These are phyloP conservation scores for Mariannaea elegans DNA, from an alignment of 2,329 filamentous ascomycete genomes.

Conservation along the genomic window DNA sequence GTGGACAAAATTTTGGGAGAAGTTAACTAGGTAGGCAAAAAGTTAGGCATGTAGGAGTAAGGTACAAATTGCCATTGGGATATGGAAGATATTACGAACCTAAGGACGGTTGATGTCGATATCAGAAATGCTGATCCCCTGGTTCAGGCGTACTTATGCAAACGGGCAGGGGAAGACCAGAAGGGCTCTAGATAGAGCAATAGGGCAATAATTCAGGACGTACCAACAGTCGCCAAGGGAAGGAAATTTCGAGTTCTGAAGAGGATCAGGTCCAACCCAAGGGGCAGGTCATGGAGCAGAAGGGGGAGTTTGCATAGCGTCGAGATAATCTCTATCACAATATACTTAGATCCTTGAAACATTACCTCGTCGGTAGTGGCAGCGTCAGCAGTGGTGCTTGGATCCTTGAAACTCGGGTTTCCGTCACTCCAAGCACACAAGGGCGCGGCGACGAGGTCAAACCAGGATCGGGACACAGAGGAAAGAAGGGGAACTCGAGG, in stretches of 20 bases:
- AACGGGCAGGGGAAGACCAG: constrained; percentile 13
- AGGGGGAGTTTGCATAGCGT: constrained; percentile 30
- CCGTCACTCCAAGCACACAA: constrained; percentile 25
- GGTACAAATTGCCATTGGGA: no score
- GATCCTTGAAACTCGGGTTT: constrained; percentile 21
- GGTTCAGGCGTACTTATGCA: constrained; percentile 22
- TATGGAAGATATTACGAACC: no score
- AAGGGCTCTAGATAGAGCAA: constrained; percentile 18
- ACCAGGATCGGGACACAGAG: constrained; percentile 24
- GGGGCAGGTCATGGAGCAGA: constrained; percentile 26
- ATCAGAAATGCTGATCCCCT: constrained; percentile 14
- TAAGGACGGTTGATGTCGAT: no score
- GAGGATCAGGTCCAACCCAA: constrained; percentile 31
- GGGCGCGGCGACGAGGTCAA: constrained; percentile 38
- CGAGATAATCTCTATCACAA: constrained; percentile 36
- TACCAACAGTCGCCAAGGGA: constrained; percentile 33
- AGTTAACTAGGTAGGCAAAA: no score
- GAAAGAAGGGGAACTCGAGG: constrained; percentile 6
- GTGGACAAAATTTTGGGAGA: no score
- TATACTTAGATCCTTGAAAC: constrained; percentile 37
- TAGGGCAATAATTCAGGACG: constrained; percentile 6
- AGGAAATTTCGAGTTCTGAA: constrained; percentile 16
- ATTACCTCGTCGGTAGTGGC: no score
- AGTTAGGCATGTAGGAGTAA: no score
- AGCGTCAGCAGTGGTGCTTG: constrained; percentile 7